A percentile compares a stretch with the other conserved stretches of the same genome.
Conservation (phyloP, 257 asterid species). For the Solanum bulbocastanum region DNA sequence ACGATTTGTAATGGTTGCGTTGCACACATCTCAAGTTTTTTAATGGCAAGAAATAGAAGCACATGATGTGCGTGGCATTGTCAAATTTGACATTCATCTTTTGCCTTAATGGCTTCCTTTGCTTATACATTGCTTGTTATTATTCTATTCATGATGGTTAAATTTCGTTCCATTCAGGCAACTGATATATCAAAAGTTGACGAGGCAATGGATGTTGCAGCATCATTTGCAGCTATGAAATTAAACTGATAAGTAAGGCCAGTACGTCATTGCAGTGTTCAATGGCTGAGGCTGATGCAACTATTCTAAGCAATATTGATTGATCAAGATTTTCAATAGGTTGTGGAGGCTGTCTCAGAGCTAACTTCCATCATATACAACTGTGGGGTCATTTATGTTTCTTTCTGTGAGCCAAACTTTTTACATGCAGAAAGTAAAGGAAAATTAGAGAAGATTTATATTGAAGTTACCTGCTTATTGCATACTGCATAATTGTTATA, state of each 20-base stretch:
- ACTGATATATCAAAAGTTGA: conserved; percentile 34
- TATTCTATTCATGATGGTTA: neutral
- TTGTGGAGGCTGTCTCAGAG: neutral
- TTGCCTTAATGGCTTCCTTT: neutral
- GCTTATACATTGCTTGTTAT: neutral
- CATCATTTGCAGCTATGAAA: conserved; percentile 72
- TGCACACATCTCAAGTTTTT: neutral
- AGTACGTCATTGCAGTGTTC: neutral
- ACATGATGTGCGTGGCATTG: neutral
- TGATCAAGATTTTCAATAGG: neutral
- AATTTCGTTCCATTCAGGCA: conserved; percentile 38
- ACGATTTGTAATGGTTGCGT: neutral
- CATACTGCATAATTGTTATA: neutral
- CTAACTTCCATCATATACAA: neutral
- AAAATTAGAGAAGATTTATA: neutral
- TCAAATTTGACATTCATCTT: neutral
- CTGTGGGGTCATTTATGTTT: neutral
- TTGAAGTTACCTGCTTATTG: neutral
- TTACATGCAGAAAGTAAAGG: neutral
- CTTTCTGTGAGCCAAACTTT: neutral
- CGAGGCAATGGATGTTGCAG: conserved; percentile 67
- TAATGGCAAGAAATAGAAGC: neutral
- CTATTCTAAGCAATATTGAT: neutral
- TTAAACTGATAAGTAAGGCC: conserved; percentile 27
- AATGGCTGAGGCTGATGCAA: neutral